Evolutionary conservation across 768 basidiomycete genomes (phyloP).

Genomic region (Lactarius hatsudake): DNA sequence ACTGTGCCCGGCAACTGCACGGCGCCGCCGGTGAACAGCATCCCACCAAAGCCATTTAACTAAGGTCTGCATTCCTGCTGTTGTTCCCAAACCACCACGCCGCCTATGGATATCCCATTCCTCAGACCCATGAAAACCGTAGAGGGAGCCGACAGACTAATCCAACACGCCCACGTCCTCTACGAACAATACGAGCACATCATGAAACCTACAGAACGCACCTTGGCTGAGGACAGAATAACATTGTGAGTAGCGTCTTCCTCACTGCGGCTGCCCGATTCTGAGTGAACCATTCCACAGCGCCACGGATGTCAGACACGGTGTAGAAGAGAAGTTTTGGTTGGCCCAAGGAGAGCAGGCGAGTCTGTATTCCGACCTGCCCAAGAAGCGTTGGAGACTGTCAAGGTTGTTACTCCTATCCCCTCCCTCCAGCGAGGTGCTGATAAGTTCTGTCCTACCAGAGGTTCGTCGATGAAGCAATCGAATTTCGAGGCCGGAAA

Average conservation of each 20-base stretch:
- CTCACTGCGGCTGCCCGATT: not conserved
- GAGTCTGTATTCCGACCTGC: not conserved
- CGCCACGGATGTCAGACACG: conserved; percentile 1
- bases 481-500: conserved; percentile 9
- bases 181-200: not conserved
- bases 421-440: not conserved
- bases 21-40: too few species aligned
- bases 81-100: not conserved
- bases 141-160: not conserved
- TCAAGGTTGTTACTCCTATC: conserved; percentile 6
- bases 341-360: not conserved
- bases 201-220: not conserved
- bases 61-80: not conserved
- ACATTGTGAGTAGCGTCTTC: not conserved
- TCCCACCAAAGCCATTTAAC: not conserved
- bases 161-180: not conserved
- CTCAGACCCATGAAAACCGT: not conserved
- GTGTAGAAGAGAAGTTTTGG: conserved; percentile 1
- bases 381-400: not conserved
- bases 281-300: not conserved
- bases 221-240: not conserved
- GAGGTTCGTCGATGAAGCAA: not conserved
- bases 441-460: not conserved
- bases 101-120: not conserved
- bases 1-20: not conserved